Evolutionary conservation across 306 rosid species (phyloP).

Genomic region (Fagus sylvatica): DNA sequence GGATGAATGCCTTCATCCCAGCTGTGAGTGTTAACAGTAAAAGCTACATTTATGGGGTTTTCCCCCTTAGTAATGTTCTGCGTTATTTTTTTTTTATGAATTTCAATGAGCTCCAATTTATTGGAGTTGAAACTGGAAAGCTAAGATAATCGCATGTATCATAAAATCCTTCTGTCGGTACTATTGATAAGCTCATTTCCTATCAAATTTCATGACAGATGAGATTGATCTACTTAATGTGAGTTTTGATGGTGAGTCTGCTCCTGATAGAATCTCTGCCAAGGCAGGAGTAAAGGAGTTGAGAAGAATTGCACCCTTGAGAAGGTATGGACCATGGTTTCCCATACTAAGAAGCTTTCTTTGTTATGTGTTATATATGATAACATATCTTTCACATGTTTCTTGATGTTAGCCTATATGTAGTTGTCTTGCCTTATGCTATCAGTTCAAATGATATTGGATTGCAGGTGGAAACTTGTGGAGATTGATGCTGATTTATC

Average conservation of each 20-base stretch:
- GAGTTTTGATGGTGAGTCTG: slow-evolving; percentile 80
- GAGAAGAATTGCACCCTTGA: slow-evolving; percentile 72
- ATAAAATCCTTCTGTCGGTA: slow-evolving; percentile 14
- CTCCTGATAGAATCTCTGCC: slow-evolving; percentile 89
- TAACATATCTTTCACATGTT: not conserved
- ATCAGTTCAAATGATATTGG: slow-evolving; percentile 13
- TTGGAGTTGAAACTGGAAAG: slow-evolving; percentile 27
- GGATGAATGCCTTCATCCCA: slow-evolving; percentile 70
- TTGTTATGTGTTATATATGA: not conserved
- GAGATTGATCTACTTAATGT: slow-evolving; percentile 89
- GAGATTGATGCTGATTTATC: slow-evolving; percentile 81
- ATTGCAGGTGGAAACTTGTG: slow-evolving; percentile 83
- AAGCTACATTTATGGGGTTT: slow-evolving; percentile 13
- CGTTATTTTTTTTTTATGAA: slow-evolving; percentile 1
- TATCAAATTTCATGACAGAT: slow-evolving; percentile 53
- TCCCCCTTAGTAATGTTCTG: not conserved
- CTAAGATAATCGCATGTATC: slow-evolving; percentile 22
- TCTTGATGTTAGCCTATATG: not conserved
- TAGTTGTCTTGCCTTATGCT: slow-evolving; percentile 8
- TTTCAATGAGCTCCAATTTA: slow-evolving; percentile 17
- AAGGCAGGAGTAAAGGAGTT: slow-evolving; percentile 76
- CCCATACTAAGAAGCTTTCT: not conserved
- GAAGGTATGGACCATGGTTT: slow-evolving; percentile 53
- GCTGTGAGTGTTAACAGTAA: slow-evolving; percentile 62
- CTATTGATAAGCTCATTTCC: slow-evolving; percentile 11